A percentile compares a stretch with the other conserved stretches of the same genome.
These are phyloP conservation scores for Tuber borchii DNA, from an alignment of 495 filamentous ascomycete genomes.

Conservation along the genomic window DNA sequence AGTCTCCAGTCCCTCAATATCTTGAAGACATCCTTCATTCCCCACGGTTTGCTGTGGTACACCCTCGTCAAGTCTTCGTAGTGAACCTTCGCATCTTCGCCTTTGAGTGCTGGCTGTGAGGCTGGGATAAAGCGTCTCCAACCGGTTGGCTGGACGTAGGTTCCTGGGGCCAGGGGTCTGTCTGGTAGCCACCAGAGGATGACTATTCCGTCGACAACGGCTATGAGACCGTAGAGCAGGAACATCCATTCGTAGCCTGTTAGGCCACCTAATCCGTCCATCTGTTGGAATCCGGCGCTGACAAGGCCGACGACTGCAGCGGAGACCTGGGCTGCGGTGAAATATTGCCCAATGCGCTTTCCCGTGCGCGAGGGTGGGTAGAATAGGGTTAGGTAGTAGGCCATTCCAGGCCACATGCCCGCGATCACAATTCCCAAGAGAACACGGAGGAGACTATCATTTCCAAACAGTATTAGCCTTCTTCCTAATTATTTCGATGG, in stretches of 20 bases:
- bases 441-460: conserved; percentile 64
- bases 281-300: conserved; percentile 83
- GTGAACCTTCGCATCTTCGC: conserved; percentile 72
- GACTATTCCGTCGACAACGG: conserved; percentile 59
- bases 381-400: conserved; percentile 86
- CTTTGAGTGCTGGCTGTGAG: conserved; percentile 63
- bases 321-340: conserved; percentile 81
- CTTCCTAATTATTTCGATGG: background rate
- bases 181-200: conserved; percentile 89
- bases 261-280: conserved; percentile 70
- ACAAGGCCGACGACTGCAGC: conserved; percentile 85
- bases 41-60: conserved; percentile 67
- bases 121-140: conserved; percentile 54
- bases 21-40: conserved; percentile 55
- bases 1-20: conserved; percentile 79
- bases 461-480: background rate
- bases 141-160: conserved; percentile 30
- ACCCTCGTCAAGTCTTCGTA: conserved; percentile 77
- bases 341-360: conserved; percentile 83
- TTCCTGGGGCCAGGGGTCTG: conserved; percentile 64
- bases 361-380: conserved; percentile 81
- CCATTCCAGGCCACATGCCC: conserved; percentile 93
- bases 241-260: conserved; percentile 96
- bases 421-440: conserved; percentile 81
- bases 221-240: conserved; percentile 73